Evolutionary conservation across 208 protist species (phyloP).

Genomic region (Trypanosomatidae sp.): DNA sequence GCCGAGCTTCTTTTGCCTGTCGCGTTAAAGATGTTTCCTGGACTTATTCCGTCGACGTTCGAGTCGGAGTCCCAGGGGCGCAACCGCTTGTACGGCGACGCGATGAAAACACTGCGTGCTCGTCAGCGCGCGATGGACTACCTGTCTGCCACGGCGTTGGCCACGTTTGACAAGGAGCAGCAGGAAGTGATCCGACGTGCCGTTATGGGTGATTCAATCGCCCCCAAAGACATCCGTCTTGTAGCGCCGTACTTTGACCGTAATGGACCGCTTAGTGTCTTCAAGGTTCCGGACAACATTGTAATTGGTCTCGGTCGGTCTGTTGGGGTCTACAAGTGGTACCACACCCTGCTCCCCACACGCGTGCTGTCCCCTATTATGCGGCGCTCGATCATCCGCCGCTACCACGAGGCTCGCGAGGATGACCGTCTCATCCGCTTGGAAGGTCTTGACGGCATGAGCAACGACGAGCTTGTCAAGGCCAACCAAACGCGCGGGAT

Average conservation of each 20-base stretch:
- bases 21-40: conserved; percentile 96
- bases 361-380: conserved; percentile 60
- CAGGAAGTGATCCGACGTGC: conserved; percentile 78
- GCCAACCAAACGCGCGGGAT: conserved; percentile 86
- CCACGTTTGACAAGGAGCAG: conserved; percentile 76
- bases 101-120: conserved; percentile 79
- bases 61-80: conserved; percentile 86
- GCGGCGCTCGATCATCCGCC: conserved; percentile 66
- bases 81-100: conserved; percentile 74
- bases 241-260: conserved; percentile 76
- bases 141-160: conserved; percentile 77
- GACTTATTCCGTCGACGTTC: conserved; percentile 96
- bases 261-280: conserved; percentile 84
- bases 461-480: conserved; percentile 77
- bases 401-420: conserved; percentile 79
- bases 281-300: conserved; percentile 79
- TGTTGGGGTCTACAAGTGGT: conserved; percentile 78
- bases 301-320: conserved; percentile 63
- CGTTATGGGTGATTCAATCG: conserved; percentile 79
- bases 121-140: conserved; percentile 86
- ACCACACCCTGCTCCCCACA: conserved; percentile 66
- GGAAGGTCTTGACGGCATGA: conserved; percentile 82
- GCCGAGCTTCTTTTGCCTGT: conserved; percentile 96
- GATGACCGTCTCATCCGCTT: conserved; percentile 84
- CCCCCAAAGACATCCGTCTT: conserved; percentile 69